Evolutionary conservation across 305 asterid genomes (phyloP).

Genomic region (Fraxinus nigra): DNA sequence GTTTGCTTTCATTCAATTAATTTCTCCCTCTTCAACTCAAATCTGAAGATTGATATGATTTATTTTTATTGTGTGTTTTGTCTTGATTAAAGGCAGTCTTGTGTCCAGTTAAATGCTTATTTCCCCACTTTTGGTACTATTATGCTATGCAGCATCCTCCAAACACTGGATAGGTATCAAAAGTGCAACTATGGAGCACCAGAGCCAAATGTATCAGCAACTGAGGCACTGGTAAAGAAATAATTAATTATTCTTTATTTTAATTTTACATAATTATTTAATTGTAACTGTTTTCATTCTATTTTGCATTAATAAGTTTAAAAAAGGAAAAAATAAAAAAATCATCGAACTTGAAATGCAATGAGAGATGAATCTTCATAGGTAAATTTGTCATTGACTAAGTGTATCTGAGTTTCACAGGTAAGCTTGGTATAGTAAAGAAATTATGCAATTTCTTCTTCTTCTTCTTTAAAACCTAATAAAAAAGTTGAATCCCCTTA

Average conservation of each 20-base stretch:
- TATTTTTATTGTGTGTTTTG: not conserved
- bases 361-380: not conserved
- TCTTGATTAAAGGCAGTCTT: not conserved
- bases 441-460: not conserved
- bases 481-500: not conserved
- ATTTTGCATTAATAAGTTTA: not conserved
- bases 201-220: conserved; percentile 74
- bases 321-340: not conserved
- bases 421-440: not conserved
- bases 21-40: not conserved
- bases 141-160: conserved; percentile 79
- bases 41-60: not conserved
- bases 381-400: not conserved
- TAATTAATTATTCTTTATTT: not conserved
- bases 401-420: not conserved
- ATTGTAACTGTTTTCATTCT: not conserved
- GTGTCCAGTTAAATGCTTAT: conserved; percentile 8
- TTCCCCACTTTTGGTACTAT: conserved; percentile 17
- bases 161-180: conserved; percentile 91
- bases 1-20: not conserved
- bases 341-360: not conserved
- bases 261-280: not conserved
- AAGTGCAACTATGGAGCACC: conserved; percentile 99
- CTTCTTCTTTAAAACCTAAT: not conserved
- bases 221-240: conserved; percentile 81